Conservation (phyloP, 139 green algal genomes). For the Chlamydomonas eustigma region DNA sequence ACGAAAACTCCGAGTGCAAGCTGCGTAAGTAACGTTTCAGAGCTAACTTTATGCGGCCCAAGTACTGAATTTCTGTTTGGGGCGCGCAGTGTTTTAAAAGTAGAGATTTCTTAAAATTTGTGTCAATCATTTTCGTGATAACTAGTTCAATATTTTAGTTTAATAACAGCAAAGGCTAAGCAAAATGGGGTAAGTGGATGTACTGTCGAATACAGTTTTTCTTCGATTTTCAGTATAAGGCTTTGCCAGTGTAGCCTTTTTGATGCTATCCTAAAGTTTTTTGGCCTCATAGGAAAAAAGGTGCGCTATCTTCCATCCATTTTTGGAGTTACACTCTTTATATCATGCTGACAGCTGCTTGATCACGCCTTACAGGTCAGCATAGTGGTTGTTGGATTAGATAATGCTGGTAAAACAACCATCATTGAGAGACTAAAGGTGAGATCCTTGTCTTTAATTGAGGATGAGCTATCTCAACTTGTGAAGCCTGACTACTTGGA, state of each 20-base stretch:
- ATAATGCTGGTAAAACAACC: conserved; percentile 80
- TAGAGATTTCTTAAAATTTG: too few species aligned
- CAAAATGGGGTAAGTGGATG: too few species aligned
- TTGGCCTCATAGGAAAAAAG: conserved; percentile 7
- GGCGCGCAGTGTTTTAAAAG: too few species aligned
- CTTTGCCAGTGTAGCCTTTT: background rate
- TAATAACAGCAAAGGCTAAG: too few species aligned
- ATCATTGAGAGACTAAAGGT: conserved; percentile 74
- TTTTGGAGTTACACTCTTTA: background rate
- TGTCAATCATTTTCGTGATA: too few species aligned
- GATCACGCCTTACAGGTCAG: conserved; percentile 50
- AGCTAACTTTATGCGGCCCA: too few species aligned
- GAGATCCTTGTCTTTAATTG: conserved; percentile 3
- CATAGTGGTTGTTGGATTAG: conserved; percentile 73
- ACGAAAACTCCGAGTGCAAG: too few species aligned
- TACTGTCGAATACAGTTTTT: too few species aligned
- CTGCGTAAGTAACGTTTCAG: too few species aligned
- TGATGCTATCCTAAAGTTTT: background rate
- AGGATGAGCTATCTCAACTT: background rate
- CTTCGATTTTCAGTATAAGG: too few species aligned
- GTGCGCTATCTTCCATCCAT: background rate
- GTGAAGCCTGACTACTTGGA: background rate
- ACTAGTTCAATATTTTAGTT: too few species aligned
- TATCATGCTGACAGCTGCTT: background rate
- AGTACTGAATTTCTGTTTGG: too few species aligned